A percentile compares a stretch with the other conserved stretches of the same genome.
Evolutionary conservation across 305 asterid species (phyloP).

Genomic region (Fraxinus baroniana): DNA sequence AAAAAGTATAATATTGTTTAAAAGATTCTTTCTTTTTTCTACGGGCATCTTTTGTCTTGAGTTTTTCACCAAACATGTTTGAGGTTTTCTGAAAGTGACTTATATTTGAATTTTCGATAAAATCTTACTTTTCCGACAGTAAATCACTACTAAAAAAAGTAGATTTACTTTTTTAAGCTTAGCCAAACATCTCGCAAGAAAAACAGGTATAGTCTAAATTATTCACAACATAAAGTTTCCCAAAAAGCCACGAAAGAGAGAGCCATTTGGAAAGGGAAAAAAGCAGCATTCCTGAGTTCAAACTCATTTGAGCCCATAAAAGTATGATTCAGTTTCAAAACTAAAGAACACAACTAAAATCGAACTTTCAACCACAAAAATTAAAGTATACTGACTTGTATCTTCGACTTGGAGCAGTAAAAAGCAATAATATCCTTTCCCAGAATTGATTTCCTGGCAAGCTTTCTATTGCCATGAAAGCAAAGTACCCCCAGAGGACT

Average conservation of each 20-base stretch:
- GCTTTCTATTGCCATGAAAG: constrained; percentile 98
- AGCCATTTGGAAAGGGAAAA: not conserved
- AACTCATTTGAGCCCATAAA: not conserved
- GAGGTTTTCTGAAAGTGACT: not conserved
- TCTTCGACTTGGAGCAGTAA: constrained; percentile 91
- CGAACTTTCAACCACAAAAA: not conserved
- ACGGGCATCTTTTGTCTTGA: not conserved
- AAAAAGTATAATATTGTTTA: not conserved
- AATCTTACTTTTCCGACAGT: not conserved
- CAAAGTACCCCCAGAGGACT: constrained; percentile 98
- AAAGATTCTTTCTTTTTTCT: not conserved
- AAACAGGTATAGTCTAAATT: not conserved
- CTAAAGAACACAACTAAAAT: not conserved
- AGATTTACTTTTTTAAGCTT: not conserved
- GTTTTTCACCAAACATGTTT: not conserved
- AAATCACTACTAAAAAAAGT: not conserved
- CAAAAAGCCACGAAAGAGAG: not conserved
- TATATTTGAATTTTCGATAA: not conserved
- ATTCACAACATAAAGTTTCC: not conserved
- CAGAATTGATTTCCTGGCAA: constrained; percentile 97
- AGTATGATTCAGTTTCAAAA: not conserved
- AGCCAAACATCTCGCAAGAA: not conserved
- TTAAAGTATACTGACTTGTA: constrained; percentile 59
- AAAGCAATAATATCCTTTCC: constrained; percentile 87
- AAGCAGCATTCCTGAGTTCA: not conserved